Conservation (phyloP, 2,329 filamentous ascomycete species). For the Diatrype stigma region DNA sequence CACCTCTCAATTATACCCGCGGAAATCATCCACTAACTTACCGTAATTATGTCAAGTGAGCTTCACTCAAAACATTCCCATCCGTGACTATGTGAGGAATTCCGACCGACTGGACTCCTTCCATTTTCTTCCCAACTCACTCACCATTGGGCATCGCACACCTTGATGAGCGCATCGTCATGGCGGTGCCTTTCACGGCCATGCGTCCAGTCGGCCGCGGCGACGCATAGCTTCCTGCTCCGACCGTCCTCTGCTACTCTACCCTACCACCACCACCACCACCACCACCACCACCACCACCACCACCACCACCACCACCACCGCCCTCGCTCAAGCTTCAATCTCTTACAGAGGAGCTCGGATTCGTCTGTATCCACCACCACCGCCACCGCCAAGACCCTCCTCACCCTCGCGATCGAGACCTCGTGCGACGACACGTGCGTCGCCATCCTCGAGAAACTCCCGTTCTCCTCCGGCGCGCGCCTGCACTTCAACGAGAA, state of each 20-base stretch:
- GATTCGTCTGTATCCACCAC: too few species aligned
- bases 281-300: too few species aligned
- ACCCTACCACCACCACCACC: too few species aligned
- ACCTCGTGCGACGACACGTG: slow-evolving; percentile 91
- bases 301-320: too few species aligned
- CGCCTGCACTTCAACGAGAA: slow-evolving; percentile 75
- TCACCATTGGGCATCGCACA: background rate
- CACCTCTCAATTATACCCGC: too few species aligned
- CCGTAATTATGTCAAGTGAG: too few species aligned
- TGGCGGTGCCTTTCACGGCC: background rate
- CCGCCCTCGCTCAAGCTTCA: too few species aligned
- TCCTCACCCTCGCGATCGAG: slow-evolving; percentile 69
- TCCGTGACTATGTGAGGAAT: too few species aligned
- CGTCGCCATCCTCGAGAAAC: slow-evolving; percentile 72
- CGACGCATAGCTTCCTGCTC: background rate
- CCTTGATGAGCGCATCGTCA: background rate
- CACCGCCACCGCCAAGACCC: slow-evolving; percentile 21
- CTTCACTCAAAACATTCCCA: too few species aligned
- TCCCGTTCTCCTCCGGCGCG: slow-evolving; percentile 31
- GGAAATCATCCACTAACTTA: too few species aligned
- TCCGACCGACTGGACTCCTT: background rate
- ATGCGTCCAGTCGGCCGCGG: background rate
- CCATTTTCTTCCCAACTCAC: background rate
- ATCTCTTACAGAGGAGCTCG: too few species aligned
- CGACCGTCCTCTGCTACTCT: too few species aligned